Base-by-base conservation (phyloP, 805 yeast species). In the Ogataea haglerorum region DNA sequence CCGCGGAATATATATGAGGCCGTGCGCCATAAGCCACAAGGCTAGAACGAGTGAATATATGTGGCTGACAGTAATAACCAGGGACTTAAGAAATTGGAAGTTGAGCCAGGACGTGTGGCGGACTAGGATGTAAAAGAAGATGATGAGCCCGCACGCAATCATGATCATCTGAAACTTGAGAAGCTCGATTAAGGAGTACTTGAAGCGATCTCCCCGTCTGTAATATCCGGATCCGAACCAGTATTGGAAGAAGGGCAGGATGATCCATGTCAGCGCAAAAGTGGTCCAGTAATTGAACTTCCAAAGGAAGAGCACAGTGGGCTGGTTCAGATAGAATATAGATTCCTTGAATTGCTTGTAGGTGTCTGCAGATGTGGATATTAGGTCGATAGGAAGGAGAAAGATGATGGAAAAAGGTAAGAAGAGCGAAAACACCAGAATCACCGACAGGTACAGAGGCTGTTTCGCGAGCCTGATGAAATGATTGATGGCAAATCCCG, bases 21-120 rank as follows among this genome's bases (percentile, higher is more conserved):
- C 95, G 58, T 86, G 90, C 2, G 91, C 85, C 85, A 87, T 79
- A 43, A 87, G 64, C 91, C 93, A 85, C 16, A 85, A 70, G 2
- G 91, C 89, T 24, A 87, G 54, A 2, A 82, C 68, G 54, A 87
- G 68, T 0, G 95, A 76, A 58, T 86, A 87, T 15, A 83, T 79
- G 57, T 87, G 93, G 1, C 93, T 77, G 9, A 84, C 53, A 0
- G 93, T 90, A 46, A 87, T 82, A 14, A 83, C 70, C 62, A 87
- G 71, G 22, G 80, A 71, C 57, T 80, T 82, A 49, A 87, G 61
- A 36, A 80, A 65, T 17, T 72, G 75, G 31, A 75, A 48, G 29
- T 52, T 57, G 13, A 63, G 43, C 53, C 56, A 53, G 10, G 40
- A 34, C 2, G 51, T 37, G 38, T 57, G 57, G 39, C 68, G 70